These are phyloP conservation scores for Aspergillus sp. DNA, from an alignment of 2,329 filamentous ascomycete genomes.

Conservation along the genomic window DNA sequence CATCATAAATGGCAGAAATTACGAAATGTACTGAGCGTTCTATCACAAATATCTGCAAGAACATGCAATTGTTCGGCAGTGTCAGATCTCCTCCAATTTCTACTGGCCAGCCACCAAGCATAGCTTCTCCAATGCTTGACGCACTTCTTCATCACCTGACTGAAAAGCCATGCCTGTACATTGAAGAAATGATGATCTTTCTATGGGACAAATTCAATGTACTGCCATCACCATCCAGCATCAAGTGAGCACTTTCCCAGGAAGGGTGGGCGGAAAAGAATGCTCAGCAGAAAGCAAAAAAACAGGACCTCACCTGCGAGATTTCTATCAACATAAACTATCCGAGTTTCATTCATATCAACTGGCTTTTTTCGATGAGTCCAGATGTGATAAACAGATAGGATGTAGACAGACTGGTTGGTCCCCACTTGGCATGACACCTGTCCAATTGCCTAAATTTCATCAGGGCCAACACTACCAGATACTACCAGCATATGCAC, in stretches of 20 bases:
- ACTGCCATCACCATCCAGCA: neutral
- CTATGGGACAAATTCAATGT: constrained; percentile 8
- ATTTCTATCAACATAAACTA: constrained; percentile 25
- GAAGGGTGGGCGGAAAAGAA: constrained; percentile 14
- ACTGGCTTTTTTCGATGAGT: constrained; percentile 10
- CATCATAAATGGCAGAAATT: neutral
- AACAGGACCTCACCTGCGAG: constrained; percentile 27
- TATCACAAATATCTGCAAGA: neutral
- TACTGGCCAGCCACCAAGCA: constrained; percentile 12
- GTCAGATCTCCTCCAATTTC: neutral
- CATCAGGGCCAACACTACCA: neutral
- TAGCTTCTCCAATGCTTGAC: constrained; percentile 16
- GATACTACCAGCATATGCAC: neutral
- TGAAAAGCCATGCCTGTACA: constrained; percentile 17
- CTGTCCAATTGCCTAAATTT: constrained; percentile 8
- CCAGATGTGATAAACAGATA: constrained; percentile 26
- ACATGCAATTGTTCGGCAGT: neutral
- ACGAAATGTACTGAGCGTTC: neutral
- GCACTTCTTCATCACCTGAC: constrained; percentile 15
- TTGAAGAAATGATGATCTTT: constrained; percentile 16
- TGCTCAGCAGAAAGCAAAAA: constrained; percentile 21
- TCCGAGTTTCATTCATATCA: constrained; percentile 25
- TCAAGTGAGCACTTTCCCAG: neutral
- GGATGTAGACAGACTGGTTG: constrained; percentile 26
- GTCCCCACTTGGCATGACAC: constrained; percentile 23